Evolutionary conservation across 495 filamentous ascomycete species (phyloP).

Genomic region (Hypoxylon fragiforme): DNA sequence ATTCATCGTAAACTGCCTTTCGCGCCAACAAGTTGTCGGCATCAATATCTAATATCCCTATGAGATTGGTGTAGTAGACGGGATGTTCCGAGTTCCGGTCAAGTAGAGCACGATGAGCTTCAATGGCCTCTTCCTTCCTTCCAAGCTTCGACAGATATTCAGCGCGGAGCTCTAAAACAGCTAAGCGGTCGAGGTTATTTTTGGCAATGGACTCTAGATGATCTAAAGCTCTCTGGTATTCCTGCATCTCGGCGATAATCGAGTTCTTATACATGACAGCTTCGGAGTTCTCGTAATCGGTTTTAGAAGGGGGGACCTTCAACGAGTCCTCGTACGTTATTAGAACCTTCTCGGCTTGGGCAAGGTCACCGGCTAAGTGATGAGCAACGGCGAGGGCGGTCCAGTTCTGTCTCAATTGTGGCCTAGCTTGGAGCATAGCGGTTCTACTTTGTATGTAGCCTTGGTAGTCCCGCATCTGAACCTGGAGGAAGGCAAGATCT

Average conservation of each 20-base stretch:
- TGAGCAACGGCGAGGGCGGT: slow-evolving; percentile 91
- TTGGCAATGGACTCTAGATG: slow-evolving; percentile 79
- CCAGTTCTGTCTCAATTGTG: slow-evolving; percentile 87
- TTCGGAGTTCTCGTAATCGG: slow-evolving; percentile 91
- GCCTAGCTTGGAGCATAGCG: slow-evolving; percentile 79
- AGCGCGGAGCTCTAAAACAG: slow-evolving; percentile 87
- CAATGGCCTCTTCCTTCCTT: slow-evolving; percentile 76
- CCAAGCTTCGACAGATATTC: slow-evolving; percentile 80
- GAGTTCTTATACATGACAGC: slow-evolving; percentile 93
- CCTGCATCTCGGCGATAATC: slow-evolving; percentile 85
- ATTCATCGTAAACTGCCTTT: slow-evolving; percentile 78
- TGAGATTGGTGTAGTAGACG: slow-evolving; percentile 79
- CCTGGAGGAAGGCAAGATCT: slow-evolving; percentile 87
- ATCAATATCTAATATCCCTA: slow-evolving; percentile 65
- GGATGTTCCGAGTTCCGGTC: slow-evolving; percentile 87
- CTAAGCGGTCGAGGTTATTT: slow-evolving; percentile 78
- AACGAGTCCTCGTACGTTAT: slow-evolving; percentile 91
- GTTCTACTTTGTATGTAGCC: slow-evolving; percentile 88
- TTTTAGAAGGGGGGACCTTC: slow-evolving; percentile 70
- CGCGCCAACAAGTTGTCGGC: slow-evolving; percentile 61
- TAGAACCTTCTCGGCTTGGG: slow-evolving; percentile 86
- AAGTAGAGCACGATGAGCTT: slow-evolving; percentile 77
- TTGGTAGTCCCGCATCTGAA: slow-evolving; percentile 95
- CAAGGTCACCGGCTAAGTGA: slow-evolving; percentile 81
- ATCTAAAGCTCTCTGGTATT: slow-evolving; percentile 78